Evolutionary conservation across 176 grass and related monocot species (phyloP).

Genomic region (Miscanthus lutarioriparius): DNA sequence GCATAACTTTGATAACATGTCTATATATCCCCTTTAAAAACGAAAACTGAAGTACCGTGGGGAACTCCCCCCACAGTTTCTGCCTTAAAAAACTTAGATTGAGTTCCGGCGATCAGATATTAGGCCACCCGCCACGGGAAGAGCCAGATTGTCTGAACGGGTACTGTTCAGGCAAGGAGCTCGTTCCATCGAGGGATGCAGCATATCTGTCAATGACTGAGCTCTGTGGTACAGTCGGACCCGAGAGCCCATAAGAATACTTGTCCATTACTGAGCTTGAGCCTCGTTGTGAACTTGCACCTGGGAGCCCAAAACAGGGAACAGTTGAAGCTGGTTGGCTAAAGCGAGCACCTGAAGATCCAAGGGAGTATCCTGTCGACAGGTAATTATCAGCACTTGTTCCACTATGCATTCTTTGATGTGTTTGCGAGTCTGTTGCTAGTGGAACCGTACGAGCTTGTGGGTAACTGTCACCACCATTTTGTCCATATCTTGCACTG

Average conservation of each 20-base stretch:
- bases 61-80: background rate
- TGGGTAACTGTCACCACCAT: slow-evolving; percentile 10
- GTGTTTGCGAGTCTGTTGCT: background rate
- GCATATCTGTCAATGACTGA: slow-evolving; percentile 66
- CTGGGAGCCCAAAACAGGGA: slow-evolving; percentile 37
- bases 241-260: slow-evolving; percentile 43
- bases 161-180: slow-evolving; percentile 25
- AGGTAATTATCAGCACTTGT: slow-evolving; percentile 22
- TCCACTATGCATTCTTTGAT: slow-evolving; percentile 17
- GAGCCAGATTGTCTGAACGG: slow-evolving; percentile 2
- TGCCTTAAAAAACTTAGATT: background rate
- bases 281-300: slow-evolving; percentile 20
- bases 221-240: slow-evolving; percentile 10
- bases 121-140: slow-evolving; percentile 14
- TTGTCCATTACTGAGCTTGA: slow-evolving; percentile 64
- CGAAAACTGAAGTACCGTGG: background rate
- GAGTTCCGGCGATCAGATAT: slow-evolving; percentile 10
- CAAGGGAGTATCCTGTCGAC: slow-evolving; percentile 21
- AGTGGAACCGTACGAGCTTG: background rate
- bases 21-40: too few species aligned
- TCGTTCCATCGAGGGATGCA: slow-evolving; percentile 49
- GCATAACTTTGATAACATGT: background rate
- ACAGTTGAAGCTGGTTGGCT: slow-evolving; percentile 26
- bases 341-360: slow-evolving; percentile 34
- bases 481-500: background rate